These are phyloP conservation scores for Spathaspora sp. DNA, from an alignment of 1,139 yeast genomes.

Conservation along the genomic window DNA sequence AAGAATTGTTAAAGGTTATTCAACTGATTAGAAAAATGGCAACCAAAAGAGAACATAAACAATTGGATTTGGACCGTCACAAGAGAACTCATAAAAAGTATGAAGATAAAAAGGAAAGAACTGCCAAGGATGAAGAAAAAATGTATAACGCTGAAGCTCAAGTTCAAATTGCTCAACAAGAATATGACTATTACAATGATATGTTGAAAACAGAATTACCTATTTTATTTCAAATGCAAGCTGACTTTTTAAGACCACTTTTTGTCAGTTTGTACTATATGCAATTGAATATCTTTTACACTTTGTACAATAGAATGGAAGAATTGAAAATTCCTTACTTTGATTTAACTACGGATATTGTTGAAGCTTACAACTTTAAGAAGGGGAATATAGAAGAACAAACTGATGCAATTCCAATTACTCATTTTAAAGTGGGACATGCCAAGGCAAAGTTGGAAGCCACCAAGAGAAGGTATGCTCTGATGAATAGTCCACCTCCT, in stretches of 20 bases:
- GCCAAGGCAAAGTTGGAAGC: conserved; percentile 82
- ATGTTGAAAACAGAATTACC: conserved; percentile 91
- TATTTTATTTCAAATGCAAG: conserved; percentile 78
- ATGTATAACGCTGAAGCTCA: conserved; percentile 88
- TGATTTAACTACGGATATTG: conserved; percentile 78
- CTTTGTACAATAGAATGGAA: conserved; percentile 86
- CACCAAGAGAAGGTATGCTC: conserved; percentile 72
- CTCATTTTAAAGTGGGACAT: conserved; percentile 87
- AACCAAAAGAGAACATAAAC: conserved; percentile 92
- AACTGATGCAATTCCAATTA: conserved; percentile 80
- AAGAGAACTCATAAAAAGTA: conserved; percentile 65
- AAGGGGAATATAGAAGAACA: conserved; percentile 90
- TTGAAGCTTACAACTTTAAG: conserved; percentile 74
- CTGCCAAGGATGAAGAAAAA: conserved; percentile 86
- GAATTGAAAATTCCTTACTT: conserved; percentile 96
- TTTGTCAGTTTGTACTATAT: conserved; percentile 93
- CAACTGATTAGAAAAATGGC: conserved; percentile 88
- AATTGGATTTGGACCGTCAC: conserved; percentile 88
- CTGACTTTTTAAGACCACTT: conserved; percentile 87
- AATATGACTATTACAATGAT: conserved; percentile 92
- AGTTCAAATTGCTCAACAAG: conserved; percentile 88
- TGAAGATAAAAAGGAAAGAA: conserved; percentile 79
- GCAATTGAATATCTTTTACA: conserved; percentile 96
- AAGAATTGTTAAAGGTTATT: conserved; percentile 81
- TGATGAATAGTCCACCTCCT: conserved; percentile 33